Evolutionary conservation across 2,329 filamentous ascomycete genomes (phyloP).

Genomic region (Trichoderma arundinaceum): DNA sequence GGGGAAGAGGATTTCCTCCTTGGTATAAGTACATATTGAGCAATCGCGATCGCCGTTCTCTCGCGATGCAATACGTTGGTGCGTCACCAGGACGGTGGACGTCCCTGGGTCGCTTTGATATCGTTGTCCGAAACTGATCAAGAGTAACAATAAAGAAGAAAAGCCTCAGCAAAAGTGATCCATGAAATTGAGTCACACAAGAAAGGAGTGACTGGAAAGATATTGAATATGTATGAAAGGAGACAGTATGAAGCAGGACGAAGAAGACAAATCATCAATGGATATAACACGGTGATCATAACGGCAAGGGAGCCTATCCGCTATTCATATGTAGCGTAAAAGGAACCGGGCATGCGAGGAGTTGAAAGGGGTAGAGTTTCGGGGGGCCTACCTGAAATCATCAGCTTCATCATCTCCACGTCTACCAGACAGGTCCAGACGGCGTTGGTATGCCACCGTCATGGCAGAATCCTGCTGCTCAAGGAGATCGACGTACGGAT

Average conservation of each 20-base stretch:
- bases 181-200: neutral
- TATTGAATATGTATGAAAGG: neutral
- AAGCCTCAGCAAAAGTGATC: constrained; percentile 18
- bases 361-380: constrained; percentile 13
- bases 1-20: constrained; percentile 42
- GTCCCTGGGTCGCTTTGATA: constrained; percentile 42
- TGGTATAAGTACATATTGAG: constrained; percentile 46
- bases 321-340: constrained; percentile 1
- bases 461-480: constrained; percentile 43
- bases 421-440: constrained; percentile 36
- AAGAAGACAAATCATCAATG: neutral
- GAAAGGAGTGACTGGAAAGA: too few species aligned
- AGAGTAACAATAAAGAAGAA: neutral
- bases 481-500: constrained; percentile 42
- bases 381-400: constrained; percentile 42
- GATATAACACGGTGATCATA: neutral
- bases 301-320: too few species aligned
- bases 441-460: constrained; percentile 41
- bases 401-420: constrained; percentile 38
- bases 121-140: constrained; percentile 43
- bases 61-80: constrained; percentile 39
- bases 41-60: constrained; percentile 42
- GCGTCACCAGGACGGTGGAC: constrained; percentile 41
- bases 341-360: constrained; percentile 8
- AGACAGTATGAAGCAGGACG: neutral